Evolutionary conservation across 305 asterid species (phyloP), one percentile per base, ranked within the genome.

Genomic region (Solanum hybrid): DNA sequence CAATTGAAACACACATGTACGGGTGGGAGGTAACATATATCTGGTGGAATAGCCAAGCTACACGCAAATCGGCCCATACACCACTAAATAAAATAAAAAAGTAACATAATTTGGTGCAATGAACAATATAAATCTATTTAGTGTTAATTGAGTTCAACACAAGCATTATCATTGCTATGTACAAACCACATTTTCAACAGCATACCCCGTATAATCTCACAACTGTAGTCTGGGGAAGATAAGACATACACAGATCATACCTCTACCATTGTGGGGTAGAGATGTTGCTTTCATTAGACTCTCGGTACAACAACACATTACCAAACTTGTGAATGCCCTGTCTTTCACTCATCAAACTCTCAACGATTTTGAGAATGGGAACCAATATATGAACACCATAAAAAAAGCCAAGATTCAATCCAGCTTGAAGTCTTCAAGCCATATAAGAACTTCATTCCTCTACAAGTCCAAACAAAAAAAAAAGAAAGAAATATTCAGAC

Each of bases 361-460:
- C 31, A 36, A 24, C 31, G 3, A 79, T 79, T 79, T 79, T 79
- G 86, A 36, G 33, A 36, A n/a, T 79, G 42, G 51, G 84, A 78
- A 37, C 42, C 42, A 34, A 77, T 77, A 77, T 9, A 78, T 35
- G 85, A 78, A 35, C 31, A 34, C 89, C 51, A 64, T 0, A 57
- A 39, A 26, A 26, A 80, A 24, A 83, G 40, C 87, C 71, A 88
- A 42, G 75, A 75, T 28, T 86, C 83, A 89, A 51, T 91, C 92
- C 90, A 91, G 11, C 78, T 87, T 61, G 57, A 89, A 91, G 29
- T 91, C 92, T 51, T 89, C 92, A 36, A 91, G 92, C 92, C 92
- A 89, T 86, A 91, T 89, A 79, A 91, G 89, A 80, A 91, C 90
- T 86, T 91, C 92, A 78, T 91, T 89, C 89, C 91, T 91, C 92